Evolutionary conservation across 106 monocot species (phyloP).

Genomic region (Dendrobium chrysotoxum): DNA sequence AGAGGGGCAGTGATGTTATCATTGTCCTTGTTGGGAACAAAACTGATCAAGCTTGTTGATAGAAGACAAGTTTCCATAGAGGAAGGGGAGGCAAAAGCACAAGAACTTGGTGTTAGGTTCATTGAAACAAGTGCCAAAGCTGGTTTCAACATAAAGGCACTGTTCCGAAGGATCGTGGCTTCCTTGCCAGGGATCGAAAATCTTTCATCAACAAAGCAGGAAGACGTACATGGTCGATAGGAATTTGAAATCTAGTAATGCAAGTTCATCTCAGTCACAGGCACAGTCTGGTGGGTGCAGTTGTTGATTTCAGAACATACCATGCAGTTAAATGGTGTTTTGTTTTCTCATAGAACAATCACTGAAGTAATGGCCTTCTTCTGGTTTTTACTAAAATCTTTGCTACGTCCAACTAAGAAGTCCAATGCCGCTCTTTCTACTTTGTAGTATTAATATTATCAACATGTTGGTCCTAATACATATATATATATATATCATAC

Average conservation of each 20-base stretch:
- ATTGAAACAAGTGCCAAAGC: slow-evolving; percentile 56
- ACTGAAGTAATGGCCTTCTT: not conserved
- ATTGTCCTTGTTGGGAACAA: slow-evolving; percentile 30
- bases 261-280: slow-evolving; percentile 25
- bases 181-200: slow-evolving; percentile 65
- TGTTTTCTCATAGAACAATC: not conserved
- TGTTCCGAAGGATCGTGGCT: slow-evolving; percentile 64
- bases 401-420: not conserved
- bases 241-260: slow-evolving; percentile 42
- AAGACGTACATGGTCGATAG: slow-evolving; percentile 73
- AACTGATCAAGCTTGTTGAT: slow-evolving; percentile 24
- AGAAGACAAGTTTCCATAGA: slow-evolving; percentile 47
- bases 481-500: too few relatives aligned
- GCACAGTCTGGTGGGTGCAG: slow-evolving; percentile 27
- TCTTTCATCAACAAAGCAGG: slow-evolving; percentile 58
- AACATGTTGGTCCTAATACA: not conserved
- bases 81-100: slow-evolving; percentile 48
- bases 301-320: slow-evolving; percentile 2
- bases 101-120: slow-evolving; percentile 39
- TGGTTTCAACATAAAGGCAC: slow-evolving; percentile 51
- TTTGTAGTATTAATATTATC: too few relatives aligned
- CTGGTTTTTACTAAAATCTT: not conserved
- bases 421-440: not conserved
- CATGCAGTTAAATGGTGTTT: not conserved
- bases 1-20: slow-evolving; percentile 26